phyloP scores from a whole-genome alignment of 208 protist species.

The Porcisia deanei region DNA sequence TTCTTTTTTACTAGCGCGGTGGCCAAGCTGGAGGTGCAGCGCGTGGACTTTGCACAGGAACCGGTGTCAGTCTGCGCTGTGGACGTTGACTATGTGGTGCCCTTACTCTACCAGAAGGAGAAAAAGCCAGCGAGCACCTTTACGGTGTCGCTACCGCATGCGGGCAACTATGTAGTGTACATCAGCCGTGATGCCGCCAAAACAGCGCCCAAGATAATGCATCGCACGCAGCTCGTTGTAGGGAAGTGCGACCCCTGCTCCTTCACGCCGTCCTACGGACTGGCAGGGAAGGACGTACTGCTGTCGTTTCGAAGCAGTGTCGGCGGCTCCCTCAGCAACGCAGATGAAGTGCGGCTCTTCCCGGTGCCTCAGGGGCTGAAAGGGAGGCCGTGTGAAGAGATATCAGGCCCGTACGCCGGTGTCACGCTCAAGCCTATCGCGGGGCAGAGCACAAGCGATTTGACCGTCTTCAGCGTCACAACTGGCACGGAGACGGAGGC shows the following conservation, averaged over 20 bases:
- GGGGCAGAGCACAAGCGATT: slow-evolving; percentile 24
- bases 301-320: slow-evolving; percentile 62
- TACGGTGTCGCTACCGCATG: slow-evolving; percentile 40
- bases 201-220: slow-evolving; percentile 56
- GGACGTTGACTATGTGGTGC: slow-evolving; percentile 47
- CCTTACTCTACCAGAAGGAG: slow-evolving; percentile 47
- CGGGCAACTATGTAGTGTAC: slow-evolving; percentile 69
- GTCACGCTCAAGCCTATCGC: slow-evolving; percentile 48
- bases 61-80: slow-evolving; percentile 47
- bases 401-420: slow-evolving; percentile 56
- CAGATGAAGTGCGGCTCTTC: slow-evolving; percentile 72
- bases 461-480: slow-evolving; percentile 51
- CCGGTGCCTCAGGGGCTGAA: slow-evolving; percentile 46
- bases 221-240: slow-evolving; percentile 53
- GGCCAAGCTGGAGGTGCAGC: slow-evolving; percentile 33
- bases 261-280: slow-evolving; percentile 64
- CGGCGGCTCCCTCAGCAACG: slow-evolving; percentile 37
- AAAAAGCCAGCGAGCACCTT: slow-evolving; percentile 42
- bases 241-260: slow-evolving; percentile 79
- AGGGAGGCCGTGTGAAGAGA: slow-evolving; percentile 51
- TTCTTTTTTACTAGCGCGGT: slow-evolving; percentile 57
- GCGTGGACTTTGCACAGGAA: slow-evolving; percentile 56
- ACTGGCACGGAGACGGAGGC: slow-evolving; percentile 40
- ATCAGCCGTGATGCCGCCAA: slow-evolving; percentile 42
- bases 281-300: slow-evolving; percentile 42